Conservation (phyloP, 345 rosid genomes). For the Excoecaria cochinchinensis region DNA sequence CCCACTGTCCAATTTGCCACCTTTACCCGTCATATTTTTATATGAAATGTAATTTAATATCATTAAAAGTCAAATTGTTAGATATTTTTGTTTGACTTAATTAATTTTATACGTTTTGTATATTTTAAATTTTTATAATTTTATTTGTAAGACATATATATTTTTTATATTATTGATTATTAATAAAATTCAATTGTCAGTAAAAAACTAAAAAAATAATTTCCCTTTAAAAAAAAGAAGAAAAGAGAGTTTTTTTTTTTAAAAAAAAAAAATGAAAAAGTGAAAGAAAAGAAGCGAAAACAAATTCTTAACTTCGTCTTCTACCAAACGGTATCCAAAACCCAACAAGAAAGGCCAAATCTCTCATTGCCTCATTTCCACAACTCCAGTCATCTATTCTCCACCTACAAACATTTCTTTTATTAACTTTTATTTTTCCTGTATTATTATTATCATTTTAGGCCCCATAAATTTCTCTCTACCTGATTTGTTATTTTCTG, state of each 20-base stretch:
- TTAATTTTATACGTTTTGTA: too few species aligned
- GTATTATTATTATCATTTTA: neutral
- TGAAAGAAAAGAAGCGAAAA: neutral
- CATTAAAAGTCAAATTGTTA: too few species aligned
- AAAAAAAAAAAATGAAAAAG: neutral
- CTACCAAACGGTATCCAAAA: constrained; percentile 3
- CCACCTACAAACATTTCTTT: neutral
- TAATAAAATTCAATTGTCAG: too few species aligned
- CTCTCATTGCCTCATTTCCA: neutral
- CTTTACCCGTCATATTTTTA: too few species aligned
- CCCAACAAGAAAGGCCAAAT: constrained; percentile 4
- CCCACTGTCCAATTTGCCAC: too few species aligned
- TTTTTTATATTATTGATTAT: too few species aligned
- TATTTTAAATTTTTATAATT: too few species aligned
- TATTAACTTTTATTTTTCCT: neutral
- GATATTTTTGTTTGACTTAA: too few species aligned
- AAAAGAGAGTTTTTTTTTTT: too few species aligned
- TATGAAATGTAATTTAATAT: too few species aligned
- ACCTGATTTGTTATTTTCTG: neutral
- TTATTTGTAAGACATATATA: too few species aligned
- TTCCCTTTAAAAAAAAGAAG: neutral
- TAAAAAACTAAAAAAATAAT: too few species aligned
- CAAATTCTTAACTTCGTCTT: neutral
- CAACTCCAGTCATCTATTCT: neutral
- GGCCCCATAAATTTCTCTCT: neutral